Conservation (phyloP, 306 rosid species). For the Senna siamea region DNA sequence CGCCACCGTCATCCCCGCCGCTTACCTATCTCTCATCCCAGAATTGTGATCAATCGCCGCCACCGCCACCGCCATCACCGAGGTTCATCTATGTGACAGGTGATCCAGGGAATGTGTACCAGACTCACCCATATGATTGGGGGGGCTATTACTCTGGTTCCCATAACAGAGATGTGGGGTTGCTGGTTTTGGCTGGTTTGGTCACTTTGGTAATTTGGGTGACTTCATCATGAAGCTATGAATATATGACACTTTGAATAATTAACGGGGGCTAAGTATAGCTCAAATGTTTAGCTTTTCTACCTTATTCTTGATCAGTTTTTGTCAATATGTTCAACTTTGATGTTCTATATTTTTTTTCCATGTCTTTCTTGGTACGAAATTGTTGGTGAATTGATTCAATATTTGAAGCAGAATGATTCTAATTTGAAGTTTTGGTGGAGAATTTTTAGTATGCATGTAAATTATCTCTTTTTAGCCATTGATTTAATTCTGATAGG, state of each 20-base stretch:
- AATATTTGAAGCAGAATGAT: conserved; percentile 27
- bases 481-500: neutral
- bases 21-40: conserved; percentile 30
- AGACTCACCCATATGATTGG: conserved; percentile 36
- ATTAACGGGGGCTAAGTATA: conserved; percentile 25
- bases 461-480: neutral
- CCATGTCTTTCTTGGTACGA: conserved; percentile 1
- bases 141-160: conserved; percentile 45
- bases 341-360: conserved; percentile 15
- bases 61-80: conserved; percentile 41
- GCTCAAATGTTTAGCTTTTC: conserved; percentile 35
- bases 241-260: neutral
- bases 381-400: conserved; percentile 15
- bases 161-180: conserved; percentile 37
- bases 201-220: conserved; percentile 38
- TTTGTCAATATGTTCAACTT: conserved; percentile 22
- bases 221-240: conserved; percentile 30
- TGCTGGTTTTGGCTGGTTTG: conserved; percentile 40
- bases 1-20: conserved; percentile 34
- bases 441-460: neutral
- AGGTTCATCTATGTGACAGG: conserved; percentile 73
- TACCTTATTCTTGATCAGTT: conserved; percentile 30
- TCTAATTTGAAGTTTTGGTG: conserved; percentile 8
- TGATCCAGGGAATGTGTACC: conserved; percentile 54
- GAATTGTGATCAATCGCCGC: conserved; percentile 36